These are phyloP conservation scores for Allium cepa DNA, from an alignment of 106 monocot genomes.

Conservation along the genomic window DNA sequence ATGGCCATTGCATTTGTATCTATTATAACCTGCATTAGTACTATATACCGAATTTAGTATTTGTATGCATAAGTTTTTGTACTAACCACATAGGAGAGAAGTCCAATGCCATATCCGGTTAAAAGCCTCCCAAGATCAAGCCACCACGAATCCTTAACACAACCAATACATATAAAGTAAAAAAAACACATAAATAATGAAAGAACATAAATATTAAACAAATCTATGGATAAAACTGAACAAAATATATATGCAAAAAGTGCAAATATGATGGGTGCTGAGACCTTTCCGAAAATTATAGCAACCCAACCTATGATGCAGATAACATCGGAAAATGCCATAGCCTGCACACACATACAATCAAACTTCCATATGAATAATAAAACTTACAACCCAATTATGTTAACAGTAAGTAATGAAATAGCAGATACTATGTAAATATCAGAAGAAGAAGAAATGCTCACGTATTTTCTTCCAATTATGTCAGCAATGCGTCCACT, in stretches of 20 bases:
- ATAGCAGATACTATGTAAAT: neutral
- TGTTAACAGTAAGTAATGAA: neutral
- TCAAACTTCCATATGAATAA: too few relatives aligned
- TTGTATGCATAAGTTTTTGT: too few relatives aligned
- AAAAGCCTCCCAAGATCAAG: conserved; percentile 45
- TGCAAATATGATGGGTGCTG: too few relatives aligned
- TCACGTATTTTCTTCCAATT: conserved; percentile 37
- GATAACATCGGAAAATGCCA: conserved; percentile 39
- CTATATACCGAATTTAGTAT: too few relatives aligned
- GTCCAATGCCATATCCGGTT: conserved; percentile 33
- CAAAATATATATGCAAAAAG: too few relatives aligned
- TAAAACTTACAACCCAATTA: neutral
- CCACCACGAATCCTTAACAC: conserved; percentile 24
- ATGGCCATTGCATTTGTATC: too few relatives aligned
- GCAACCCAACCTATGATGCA: conserved; percentile 44
- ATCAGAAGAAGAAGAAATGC: neutral
- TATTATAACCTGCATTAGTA: too few relatives aligned
- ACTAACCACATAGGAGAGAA: conserved; percentile 50
- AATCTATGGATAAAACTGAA: too few relatives aligned
- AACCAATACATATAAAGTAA: neutral
- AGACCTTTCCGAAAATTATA: conserved; percentile 35
- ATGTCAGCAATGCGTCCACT: conserved; percentile 31
- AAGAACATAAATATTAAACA: too few relatives aligned
- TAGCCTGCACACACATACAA: conserved; percentile 22
- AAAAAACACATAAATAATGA: neutral